Conservation (phyloP, 1,284 basidiomycete genomes). For the Veloporphyrellus conicus region DNA sequence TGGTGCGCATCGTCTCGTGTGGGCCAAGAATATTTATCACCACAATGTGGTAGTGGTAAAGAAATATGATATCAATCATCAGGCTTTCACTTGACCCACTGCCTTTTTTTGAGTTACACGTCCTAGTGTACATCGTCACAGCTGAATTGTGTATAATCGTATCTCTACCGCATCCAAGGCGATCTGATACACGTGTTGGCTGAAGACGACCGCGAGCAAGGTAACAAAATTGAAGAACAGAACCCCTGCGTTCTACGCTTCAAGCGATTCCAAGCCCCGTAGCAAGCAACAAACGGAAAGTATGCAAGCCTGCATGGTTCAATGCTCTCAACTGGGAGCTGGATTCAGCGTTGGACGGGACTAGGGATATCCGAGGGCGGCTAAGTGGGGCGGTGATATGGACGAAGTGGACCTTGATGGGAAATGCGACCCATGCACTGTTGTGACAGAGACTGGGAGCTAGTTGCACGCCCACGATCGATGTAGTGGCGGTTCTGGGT, state of each 20-base stretch:
- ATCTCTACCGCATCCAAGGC: no score
- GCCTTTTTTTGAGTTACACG: no score
- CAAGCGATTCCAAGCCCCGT: slow-evolving; percentile 87
- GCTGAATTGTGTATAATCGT: no score
- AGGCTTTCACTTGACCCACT: no score
- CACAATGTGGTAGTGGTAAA: no score
- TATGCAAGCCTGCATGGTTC: slow-evolving; percentile 75
- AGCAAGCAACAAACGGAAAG: slow-evolving; percentile 68
- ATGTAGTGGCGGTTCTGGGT: not conserved
- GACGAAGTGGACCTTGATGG: slow-evolving; percentile 27
- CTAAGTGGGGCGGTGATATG: slow-evolving; percentile 29
- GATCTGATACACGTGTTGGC: no score
- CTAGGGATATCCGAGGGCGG: slow-evolving; percentile 58
- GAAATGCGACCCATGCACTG: slow-evolving; percentile 52
- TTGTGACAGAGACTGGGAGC: slow-evolving; percentile 58
- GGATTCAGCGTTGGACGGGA: slow-evolving; percentile 54
- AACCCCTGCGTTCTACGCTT: slow-evolving; percentile 72
- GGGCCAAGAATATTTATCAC: no score
- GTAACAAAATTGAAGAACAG: no score
- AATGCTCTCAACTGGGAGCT: slow-evolving; percentile 51
- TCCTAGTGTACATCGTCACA: no score
- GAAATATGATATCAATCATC: no score
- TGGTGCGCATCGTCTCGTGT: no score
- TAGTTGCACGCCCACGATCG: slow-evolving; percentile 47
- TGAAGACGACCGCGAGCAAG: no score